Base-by-base conservation (phyloP, 805 yeast species). In the Wickerhamomyces subpelliculosus region DNA sequence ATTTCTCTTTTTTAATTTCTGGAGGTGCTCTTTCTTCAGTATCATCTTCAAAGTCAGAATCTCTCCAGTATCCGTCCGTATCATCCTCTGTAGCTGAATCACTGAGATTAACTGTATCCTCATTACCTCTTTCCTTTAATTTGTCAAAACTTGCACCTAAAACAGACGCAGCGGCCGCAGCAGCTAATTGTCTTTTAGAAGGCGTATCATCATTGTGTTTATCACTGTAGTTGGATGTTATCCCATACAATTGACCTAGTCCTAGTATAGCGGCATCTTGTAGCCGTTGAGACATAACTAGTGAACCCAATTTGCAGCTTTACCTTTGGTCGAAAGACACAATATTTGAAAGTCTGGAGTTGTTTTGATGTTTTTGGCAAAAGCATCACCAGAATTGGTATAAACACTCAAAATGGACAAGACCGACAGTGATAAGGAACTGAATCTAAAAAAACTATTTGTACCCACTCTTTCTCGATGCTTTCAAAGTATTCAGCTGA, bases 111-210 rank as follows among this genome's bases (percentile, higher is more conserved):
- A 16, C 36, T n/a, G 29, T 14, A 13, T 40, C 45, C n/a, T 47
- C 43, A 5, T 43, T 46, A 13, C 43, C 38, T 2, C 12, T 27
- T 7, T 43, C 30, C 32, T 51, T 52, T 14, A 62, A 43, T 38
- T 60, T 61, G 23, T 69, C 73, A n/a, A 67, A 48, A 2, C 75
- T 65, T 5, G 71, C 67, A 29, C 70, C 64, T 4, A 71, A 48
- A 13, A 70, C 44, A 1, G 73, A 64, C 5, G 73, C 67, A 12
- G 73, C 67, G 5, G 71, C 58, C 5, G 71, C 72, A 1, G 67
- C 68, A 3, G 63, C 54, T 2, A 63, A 21, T 31, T 46, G 28
- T 21, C 51, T 40, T 34, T 45, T 52, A 3, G 49, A 42, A 5
- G 21, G 10, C 11, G 32, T 21, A 2, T 35, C 19, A 13, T 38